Evolutionary conservation across 805 yeast species (phyloP).

Genomic region (Cyberlindnera subsufficiens): DNA sequence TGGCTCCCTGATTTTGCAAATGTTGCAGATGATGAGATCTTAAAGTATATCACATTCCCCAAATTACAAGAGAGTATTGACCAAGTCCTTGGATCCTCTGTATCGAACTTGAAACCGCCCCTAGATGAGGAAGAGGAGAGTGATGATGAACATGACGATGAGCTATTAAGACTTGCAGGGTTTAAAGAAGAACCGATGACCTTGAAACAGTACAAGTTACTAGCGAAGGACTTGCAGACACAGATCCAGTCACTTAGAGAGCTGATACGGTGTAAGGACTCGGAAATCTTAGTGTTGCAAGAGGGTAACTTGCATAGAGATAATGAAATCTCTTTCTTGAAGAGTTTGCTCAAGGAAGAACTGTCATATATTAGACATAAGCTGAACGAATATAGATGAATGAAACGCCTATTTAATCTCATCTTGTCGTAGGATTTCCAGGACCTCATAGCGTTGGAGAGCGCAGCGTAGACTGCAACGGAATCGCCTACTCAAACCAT

Average conservation of each 20-base stretch:
- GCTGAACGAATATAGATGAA: constrained; percentile 4
- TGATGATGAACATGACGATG: constrained; percentile 1
- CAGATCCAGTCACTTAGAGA: constrained; percentile 4
- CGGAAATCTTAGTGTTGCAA: constrained; percentile 6
- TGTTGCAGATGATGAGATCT: constrained; percentile 5
- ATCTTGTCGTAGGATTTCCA: too few relatives aligned
- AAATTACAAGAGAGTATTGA: constrained; percentile 13
- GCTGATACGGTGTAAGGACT: constrained; percentile 1
- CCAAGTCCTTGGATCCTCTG: constrained; percentile 8
- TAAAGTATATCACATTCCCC: constrained; percentile 12
- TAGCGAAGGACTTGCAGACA: constrained; percentile 1
- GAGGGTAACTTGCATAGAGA: constrained; percentile 11
- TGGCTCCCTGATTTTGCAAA: constrained; percentile 20
- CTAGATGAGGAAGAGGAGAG: constrained; percentile 4
- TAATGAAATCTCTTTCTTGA: constrained; percentile 18
- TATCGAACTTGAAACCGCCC: constrained; percentile 6
- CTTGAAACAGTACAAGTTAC: constrained; percentile 2
- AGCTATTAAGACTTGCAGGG: background rate
- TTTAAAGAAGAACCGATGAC: background rate
- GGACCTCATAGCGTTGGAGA: too few relatives aligned
- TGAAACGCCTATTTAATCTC: too few relatives aligned
- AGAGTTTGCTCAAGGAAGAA: constrained; percentile 20
- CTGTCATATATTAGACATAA: constrained; percentile 18
- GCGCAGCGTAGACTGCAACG: too few relatives aligned
- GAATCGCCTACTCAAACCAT: too few relatives aligned